phyloP scores from a whole-genome alignment of 139 green algal species.

The Closterium sp. region DNA sequence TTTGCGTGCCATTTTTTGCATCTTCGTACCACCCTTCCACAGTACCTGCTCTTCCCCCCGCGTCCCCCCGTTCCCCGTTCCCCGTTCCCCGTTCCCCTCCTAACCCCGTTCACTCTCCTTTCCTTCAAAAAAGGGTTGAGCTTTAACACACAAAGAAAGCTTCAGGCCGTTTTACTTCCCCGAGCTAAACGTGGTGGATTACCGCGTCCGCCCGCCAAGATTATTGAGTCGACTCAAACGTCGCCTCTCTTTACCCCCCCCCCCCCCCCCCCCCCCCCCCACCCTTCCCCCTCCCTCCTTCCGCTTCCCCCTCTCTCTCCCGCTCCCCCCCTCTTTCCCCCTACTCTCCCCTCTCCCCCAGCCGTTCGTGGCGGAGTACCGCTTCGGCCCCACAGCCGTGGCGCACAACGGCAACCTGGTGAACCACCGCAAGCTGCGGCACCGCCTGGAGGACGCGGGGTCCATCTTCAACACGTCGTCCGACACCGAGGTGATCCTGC shows the following conservation, averaged over 20 bases:
- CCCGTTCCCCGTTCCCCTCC: background rate
- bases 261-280: no score
- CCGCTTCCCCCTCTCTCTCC: background rate
- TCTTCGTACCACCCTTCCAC: background rate
- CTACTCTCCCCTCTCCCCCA: slow-evolving; percentile 59
- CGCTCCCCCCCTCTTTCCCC: background rate
- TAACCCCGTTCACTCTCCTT: background rate
- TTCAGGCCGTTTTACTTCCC: no score
- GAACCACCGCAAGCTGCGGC: slow-evolving; percentile 84
- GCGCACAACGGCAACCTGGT: slow-evolving; percentile 99
- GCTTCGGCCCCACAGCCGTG: slow-evolving; percentile 89
- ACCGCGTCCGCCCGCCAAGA: no score
- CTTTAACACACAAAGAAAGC: no score
- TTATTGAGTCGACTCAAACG: no score
- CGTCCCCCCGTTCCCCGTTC: background rate
- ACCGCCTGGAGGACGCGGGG: slow-evolving; percentile 63
- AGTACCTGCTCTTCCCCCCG: no score
- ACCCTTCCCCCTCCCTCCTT: background rate
- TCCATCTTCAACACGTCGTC: slow-evolving; percentile 85
- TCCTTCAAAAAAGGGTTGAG: no score
- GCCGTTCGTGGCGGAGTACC: slow-evolving; percentile 98
- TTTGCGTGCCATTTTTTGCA: background rate
- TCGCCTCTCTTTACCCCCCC: background rate
- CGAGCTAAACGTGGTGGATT: no score
- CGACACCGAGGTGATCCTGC: slow-evolving; percentile 96